Evolutionary conservation across 176 grass and related monocot genomes (phyloP).

Genomic region (Elaeis guineensis): DNA sequence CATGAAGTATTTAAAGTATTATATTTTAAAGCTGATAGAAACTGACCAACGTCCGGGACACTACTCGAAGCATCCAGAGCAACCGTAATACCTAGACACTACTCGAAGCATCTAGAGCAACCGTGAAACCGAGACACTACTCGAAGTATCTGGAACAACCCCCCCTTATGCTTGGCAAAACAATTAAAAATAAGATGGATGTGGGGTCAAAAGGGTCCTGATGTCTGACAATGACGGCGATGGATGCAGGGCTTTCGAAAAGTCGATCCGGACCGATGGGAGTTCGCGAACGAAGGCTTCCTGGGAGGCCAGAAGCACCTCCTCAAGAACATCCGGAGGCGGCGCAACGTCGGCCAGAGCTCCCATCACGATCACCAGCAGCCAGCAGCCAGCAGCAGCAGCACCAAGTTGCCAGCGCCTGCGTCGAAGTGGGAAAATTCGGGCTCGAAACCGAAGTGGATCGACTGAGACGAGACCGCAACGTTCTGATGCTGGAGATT

Average conservation of each 20-base stretch:
- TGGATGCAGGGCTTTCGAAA: conserved; percentile 13
- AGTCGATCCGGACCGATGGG: conserved; percentile 11
- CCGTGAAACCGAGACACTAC: too few relatives aligned
- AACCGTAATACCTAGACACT: too few relatives aligned
- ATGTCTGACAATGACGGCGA: background rate
- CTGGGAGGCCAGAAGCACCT: conserved; percentile 8
- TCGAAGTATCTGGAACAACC: too few relatives aligned
- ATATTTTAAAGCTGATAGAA: too few relatives aligned
- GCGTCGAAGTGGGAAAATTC: background rate
- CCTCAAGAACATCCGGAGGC: conserved; percentile 7
- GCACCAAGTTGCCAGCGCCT: background rate
- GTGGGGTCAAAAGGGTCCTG: too few relatives aligned
- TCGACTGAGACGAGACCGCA: conserved; percentile 8
- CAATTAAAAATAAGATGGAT: too few relatives aligned
- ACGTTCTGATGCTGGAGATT: conserved; percentile 17
- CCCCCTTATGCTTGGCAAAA: too few relatives aligned
- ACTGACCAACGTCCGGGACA: too few relatives aligned
- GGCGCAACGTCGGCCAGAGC: conserved; percentile 9
- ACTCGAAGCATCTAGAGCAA: too few relatives aligned
- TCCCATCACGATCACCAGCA: too few relatives aligned
- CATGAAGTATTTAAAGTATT: too few relatives aligned
- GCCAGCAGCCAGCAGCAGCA: conserved; percentile 3
- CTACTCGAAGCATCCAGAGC: too few relatives aligned
- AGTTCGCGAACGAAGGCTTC: conserved; percentile 8
- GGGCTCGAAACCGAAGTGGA: conserved; percentile 12